These are phyloP conservation scores for Salix brachista DNA, from an alignment of 345 rosid genomes.

Conservation along the genomic window DNA sequence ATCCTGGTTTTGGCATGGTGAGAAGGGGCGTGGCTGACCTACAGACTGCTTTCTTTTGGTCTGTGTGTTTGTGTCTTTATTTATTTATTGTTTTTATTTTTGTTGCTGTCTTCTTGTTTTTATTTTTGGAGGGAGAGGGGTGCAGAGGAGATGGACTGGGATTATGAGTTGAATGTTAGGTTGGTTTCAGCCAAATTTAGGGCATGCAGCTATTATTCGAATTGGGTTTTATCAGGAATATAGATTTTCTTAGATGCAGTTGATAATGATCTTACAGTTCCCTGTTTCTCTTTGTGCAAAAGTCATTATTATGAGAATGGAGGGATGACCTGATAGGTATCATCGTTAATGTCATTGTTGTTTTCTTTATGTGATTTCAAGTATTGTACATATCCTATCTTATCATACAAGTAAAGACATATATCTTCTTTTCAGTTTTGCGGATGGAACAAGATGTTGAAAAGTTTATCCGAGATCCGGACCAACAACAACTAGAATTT, in stretches of 20 bases:
- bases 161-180: background rate
- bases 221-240: background rate
- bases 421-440: constrained; percentile 42
- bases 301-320: background rate
- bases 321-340: background rate
- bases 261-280: background rate
- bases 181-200: background rate
- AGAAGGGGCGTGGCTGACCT: background rate
- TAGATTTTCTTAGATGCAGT: background rate
- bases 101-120: background rate
- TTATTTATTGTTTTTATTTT: too few relatives aligned
- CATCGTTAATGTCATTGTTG: background rate
- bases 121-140: background rate
- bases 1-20: too few relatives aligned
- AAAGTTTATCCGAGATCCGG: constrained; percentile 60
- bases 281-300: background rate
- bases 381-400: background rate
- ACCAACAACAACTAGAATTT: constrained; percentile 63
- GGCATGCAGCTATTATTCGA: background rate
- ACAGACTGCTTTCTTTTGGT: background rate
- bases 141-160: background rate
- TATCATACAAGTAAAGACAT: background rate
- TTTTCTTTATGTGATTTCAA: background rate
- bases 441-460: constrained; percentile 82
- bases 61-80: too few relatives aligned